A percentile compares a stretch with the other conserved stretches of the same genome.
Evolutionary conservation across 2,329 filamentous ascomycete species (phyloP).

Genomic region (Penicillium sp.): DNA sequence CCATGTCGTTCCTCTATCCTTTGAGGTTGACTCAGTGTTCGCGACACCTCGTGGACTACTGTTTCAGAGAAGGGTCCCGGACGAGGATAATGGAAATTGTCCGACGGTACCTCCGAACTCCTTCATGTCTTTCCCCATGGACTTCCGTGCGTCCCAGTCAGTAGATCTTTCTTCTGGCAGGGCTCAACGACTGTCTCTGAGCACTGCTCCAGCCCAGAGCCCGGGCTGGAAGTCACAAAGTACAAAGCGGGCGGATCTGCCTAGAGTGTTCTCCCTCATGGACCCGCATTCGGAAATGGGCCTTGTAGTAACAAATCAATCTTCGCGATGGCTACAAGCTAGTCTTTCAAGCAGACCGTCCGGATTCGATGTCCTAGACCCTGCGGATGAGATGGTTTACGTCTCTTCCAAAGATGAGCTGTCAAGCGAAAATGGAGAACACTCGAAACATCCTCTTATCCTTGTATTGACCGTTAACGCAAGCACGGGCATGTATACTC

Average conservation of each 20-base stretch:
- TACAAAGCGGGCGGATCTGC: slow-evolving; percentile 59
- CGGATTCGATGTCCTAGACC: slow-evolving; percentile 67
- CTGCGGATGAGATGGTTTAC: slow-evolving; percentile 82
- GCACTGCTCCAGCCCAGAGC: slow-evolving; percentile 56
- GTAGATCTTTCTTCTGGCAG: slow-evolving; percentile 39
- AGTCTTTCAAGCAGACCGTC: slow-evolving; percentile 32
- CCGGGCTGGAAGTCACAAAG: slow-evolving; percentile 63
- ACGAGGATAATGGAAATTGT: slow-evolving; percentile 29
- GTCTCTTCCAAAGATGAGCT: slow-evolving; percentile 70
- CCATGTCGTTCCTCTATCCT: slow-evolving; percentile 90
- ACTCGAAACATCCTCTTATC: slow-evolving; percentile 61
- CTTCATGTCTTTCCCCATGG: slow-evolving; percentile 70
- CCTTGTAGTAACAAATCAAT: slow-evolving; percentile 68
- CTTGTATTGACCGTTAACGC: slow-evolving; percentile 82
- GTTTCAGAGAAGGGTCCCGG: slow-evolving; percentile 75
- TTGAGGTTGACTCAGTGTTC: slow-evolving; percentile 88
- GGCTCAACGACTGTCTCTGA: slow-evolving; percentile 52
- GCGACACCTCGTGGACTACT: slow-evolving; percentile 82
- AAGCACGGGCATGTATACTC: slow-evolving; percentile 75
- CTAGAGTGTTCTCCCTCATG: slow-evolving; percentile 77
- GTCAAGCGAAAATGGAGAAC: slow-evolving; percentile 28
- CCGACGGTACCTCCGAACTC: slow-evolving; percentile 76
- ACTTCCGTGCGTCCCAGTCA: slow-evolving; percentile 40
- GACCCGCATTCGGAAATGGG: slow-evolving; percentile 87
- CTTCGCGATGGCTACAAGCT: slow-evolving; percentile 38